A percentile compares a stretch with the other conserved stretches of the same genome.
These are phyloP conservation scores for Senna siamea DNA, from an alignment of 306 rosid genomes.

Conservation along the genomic window DNA sequence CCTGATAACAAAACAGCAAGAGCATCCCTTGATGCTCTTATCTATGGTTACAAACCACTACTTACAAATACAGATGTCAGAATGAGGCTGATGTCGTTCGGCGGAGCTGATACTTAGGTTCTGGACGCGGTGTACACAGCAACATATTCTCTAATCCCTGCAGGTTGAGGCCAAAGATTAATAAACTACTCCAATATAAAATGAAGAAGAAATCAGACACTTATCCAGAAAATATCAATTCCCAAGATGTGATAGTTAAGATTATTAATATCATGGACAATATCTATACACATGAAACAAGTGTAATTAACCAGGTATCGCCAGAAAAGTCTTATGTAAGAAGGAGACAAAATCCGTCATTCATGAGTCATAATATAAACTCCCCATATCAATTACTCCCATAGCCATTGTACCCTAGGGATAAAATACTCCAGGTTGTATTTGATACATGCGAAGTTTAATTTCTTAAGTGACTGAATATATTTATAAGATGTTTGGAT, in stretches of 20 bases:
- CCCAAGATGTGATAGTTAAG: neutral
- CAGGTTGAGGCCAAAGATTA: conserved; percentile 31
- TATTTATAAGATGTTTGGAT: too few relatives aligned
- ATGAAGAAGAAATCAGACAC: neutral
- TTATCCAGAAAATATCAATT: conserved; percentile 1
- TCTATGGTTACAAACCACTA: conserved; percentile 40
- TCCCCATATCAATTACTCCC: neutral
- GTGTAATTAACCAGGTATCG: neutral
- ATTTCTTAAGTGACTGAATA: too few relatives aligned
- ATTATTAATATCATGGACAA: neutral
- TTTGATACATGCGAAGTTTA: too few relatives aligned
- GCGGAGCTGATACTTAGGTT: conserved; percentile 91
- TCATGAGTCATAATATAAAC: neutral
- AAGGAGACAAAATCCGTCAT: neutral
- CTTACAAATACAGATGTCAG: conserved; percentile 51
- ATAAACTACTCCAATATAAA: neutral
- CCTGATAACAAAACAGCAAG: neutral
- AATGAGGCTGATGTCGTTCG: conserved; percentile 76
- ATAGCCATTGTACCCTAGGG: neutral
- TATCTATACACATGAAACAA: neutral
- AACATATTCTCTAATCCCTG: conserved; percentile 83
- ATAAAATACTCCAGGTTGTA: too few relatives aligned
- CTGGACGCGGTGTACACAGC: conserved; percentile 65
- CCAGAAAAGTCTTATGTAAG: neutral
- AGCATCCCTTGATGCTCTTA: conserved; percentile 28